Percentiles rank a stretch among this genome's conserved stretches.
phyloP scores from a whole-genome alignment of 2,329 filamentous ascomycete species.

The Cadophora sp. region DNA sequence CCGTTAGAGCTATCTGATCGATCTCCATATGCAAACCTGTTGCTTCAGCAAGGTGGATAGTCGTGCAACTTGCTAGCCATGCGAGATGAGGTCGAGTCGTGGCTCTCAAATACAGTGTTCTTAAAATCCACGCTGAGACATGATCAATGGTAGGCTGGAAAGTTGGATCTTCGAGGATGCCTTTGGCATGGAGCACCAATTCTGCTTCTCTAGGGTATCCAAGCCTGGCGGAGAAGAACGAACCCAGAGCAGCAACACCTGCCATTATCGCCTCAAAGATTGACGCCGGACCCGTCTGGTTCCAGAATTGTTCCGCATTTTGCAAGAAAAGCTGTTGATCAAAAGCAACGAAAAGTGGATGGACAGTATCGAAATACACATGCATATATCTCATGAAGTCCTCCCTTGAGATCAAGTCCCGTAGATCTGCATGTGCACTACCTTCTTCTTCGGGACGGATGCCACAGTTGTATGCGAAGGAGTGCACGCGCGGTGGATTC shows the following conservation, averaged over 20 bases:
- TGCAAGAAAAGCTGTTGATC: slow-evolving; percentile 38
- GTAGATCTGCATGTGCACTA: slow-evolving; percentile 35
- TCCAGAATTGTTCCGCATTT: slow-evolving; percentile 43
- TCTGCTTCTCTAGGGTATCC: slow-evolving; percentile 39
- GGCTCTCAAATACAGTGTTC: slow-evolving; percentile 35
- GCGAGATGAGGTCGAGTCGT: slow-evolving; percentile 36
- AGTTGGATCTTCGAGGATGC: slow-evolving; percentile 34
- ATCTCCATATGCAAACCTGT: slow-evolving; percentile 39
- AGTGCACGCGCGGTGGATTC: slow-evolving; percentile 45
- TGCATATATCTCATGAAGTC: slow-evolving; percentile 39
- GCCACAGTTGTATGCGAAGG: slow-evolving; percentile 47
- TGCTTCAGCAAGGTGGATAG: slow-evolving; percentile 39
- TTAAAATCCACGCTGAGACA: slow-evolving; percentile 34
- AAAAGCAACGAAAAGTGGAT: slow-evolving; percentile 44
- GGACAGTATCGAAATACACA: slow-evolving; percentile 39
- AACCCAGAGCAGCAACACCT: slow-evolving; percentile 44
- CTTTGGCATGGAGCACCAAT: slow-evolving; percentile 33
- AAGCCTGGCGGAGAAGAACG: slow-evolving; percentile 42
- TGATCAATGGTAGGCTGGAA: slow-evolving; percentile 35
- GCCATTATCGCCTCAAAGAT: slow-evolving; percentile 45
- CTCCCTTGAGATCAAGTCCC: slow-evolving; percentile 38
- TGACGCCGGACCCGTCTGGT: slow-evolving; percentile 35
- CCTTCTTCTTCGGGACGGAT: slow-evolving; percentile 41
- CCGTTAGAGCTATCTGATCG: slow-evolving; percentile 37
- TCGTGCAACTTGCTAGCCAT: slow-evolving; percentile 37